These are phyloP conservation scores for Podaxis sp. DNA, from an alignment of 768 basidiomycete genomes.

Conservation along the genomic window DNA sequence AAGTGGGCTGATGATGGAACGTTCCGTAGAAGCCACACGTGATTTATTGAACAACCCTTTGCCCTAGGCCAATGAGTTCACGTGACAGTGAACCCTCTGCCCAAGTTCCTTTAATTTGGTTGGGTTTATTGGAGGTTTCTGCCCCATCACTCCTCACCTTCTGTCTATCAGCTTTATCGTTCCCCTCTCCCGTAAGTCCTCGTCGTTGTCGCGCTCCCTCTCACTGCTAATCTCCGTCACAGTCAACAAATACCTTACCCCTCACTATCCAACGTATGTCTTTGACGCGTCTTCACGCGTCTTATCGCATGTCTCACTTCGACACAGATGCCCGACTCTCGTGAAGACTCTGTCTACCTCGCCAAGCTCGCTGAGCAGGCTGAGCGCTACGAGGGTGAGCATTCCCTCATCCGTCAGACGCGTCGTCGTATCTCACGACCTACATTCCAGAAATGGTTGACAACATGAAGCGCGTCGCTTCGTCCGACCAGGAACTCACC, in stretches of 20 bases:
- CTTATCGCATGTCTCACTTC: slow-evolving; percentile 25
- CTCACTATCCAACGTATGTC: slow-evolving; percentile 43
- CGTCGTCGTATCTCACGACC: slow-evolving; percentile 18
- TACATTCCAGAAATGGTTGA: slow-evolving; percentile 84
- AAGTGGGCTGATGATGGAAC: slow-evolving; percentile 15
- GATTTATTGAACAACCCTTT: slow-evolving; percentile 39
- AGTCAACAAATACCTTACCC: slow-evolving; percentile 21
- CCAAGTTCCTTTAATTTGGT: slow-evolving; percentile 69
- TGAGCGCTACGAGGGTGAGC: slow-evolving; percentile 94
- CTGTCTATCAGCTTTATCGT: slow-evolving; percentile 36
- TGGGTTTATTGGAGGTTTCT: slow-evolving; percentile 47
- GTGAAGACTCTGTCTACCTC: slow-evolving; percentile 98
- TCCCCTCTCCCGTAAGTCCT: slow-evolving; percentile 44
- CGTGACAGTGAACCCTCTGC: slow-evolving; percentile 64
- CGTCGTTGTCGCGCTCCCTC: slow-evolving; percentile 30
- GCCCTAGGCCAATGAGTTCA: slow-evolving; percentile 38
- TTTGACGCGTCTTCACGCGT: slow-evolving; percentile 41
- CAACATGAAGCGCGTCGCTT: slow-evolving; percentile 99
- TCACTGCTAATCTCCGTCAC: slow-evolving; percentile 14
- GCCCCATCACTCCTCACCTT: slow-evolving; percentile 46
- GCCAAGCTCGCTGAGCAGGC: slow-evolving; percentile 99
- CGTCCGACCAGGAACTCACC: slow-evolving; percentile 96
- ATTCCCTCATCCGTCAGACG: slow-evolving; percentile 6
- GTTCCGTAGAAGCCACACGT: slow-evolving; percentile 28
- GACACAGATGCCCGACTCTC: slow-evolving; percentile 74